A percentile compares a stretch with the other conserved stretches of the same genome.
These are phyloP conservation scores for Collybiopsis luxurians DNA, from an alignment of 768 basidiomycete genomes.

Conservation along the genomic window DNA sequence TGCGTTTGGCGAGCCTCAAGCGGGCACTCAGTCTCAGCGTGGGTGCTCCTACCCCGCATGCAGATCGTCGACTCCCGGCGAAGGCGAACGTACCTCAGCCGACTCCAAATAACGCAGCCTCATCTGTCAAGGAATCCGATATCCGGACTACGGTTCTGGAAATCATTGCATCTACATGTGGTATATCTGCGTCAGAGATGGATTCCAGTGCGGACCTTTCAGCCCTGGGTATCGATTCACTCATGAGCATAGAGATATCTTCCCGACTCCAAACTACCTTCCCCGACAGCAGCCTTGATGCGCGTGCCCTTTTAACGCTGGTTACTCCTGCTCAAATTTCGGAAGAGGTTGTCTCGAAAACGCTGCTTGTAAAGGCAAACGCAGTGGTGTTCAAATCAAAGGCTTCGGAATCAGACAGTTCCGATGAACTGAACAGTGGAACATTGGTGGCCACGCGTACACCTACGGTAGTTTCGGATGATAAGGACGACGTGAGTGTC, in stretches of 20 bases:
- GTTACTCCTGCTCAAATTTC: slow-evolving; percentile 33
- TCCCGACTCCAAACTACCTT: slow-evolving; percentile 34
- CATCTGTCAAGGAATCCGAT: slow-evolving; percentile 35
- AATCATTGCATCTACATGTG: no score
- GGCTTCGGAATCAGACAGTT: no score
- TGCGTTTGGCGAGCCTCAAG: slow-evolving; percentile 49
- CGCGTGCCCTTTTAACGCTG: slow-evolving; percentile 30
- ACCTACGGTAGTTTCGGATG: slow-evolving; percentile 24
- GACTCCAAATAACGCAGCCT: slow-evolving; percentile 21
- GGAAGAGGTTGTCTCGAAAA: no score
- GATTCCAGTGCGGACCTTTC: slow-evolving; percentile 37
- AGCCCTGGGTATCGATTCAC: slow-evolving; percentile 60
- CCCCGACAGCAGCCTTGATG: slow-evolving; percentile 27
- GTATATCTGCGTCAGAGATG: no score
- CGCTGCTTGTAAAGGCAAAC: no score
- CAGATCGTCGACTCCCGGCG: background rate
- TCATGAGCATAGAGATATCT: slow-evolving; percentile 58
- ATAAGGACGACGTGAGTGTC: slow-evolving; percentile 38
- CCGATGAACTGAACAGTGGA: no score
- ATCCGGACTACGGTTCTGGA: slow-evolving; percentile 22
- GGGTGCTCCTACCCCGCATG: no score
- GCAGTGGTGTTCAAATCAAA: no score
- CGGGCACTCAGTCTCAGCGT: slow-evolving; percentile 32
- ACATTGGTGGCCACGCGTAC: no score
- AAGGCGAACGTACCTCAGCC: background rate